A percentile compares a stretch with the other conserved stretches of the same genome.
These are phyloP conservation scores for Colletotrichum sansevieriae DNA, from an alignment of 2,329 filamentous ascomycete genomes.

Conservation along the genomic window DNA sequence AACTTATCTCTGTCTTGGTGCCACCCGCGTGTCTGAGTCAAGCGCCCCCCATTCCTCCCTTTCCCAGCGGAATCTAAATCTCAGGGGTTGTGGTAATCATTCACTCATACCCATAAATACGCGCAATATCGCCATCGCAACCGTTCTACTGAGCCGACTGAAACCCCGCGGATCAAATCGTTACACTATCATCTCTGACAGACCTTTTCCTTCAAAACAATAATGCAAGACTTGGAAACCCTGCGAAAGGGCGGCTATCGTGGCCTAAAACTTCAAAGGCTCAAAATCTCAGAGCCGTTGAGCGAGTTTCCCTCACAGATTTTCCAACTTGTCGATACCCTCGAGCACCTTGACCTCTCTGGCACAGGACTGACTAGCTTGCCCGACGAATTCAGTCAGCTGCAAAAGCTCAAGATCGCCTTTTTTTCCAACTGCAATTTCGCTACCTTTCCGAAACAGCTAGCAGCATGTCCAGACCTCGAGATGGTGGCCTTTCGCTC, in stretches of 20 bases:
- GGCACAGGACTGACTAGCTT: conserved; percentile 57
- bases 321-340: conserved; percentile 54
- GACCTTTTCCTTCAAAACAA: no score
- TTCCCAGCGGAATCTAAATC: background rate
- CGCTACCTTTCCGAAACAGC: conserved; percentile 54
- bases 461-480: conserved; percentile 58
- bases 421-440: conserved; percentile 63
- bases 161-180: no score
- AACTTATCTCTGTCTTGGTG: background rate
- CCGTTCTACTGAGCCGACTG: no score
- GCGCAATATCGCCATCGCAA: background rate
- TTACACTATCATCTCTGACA: conserved; percentile 25
- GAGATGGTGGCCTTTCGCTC: conserved; percentile 63
- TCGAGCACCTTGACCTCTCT: conserved; percentile 63
- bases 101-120: background rate
- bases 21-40: conserved; percentile 13
- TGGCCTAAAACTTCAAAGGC: conserved; percentile 46
- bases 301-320: conserved; percentile 56
- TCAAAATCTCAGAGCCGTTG: conserved; percentile 53
- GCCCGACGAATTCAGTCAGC: conserved; percentile 53
- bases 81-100: background rate
- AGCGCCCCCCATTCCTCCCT: conserved; percentile 9
- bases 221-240: conserved; percentile 49
- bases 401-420: conserved; percentile 59
- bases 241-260: conserved; percentile 51